Base-by-base conservation (phyloP, 73 alveolate genomes). In the Paramecium octaurelia region DNA sequence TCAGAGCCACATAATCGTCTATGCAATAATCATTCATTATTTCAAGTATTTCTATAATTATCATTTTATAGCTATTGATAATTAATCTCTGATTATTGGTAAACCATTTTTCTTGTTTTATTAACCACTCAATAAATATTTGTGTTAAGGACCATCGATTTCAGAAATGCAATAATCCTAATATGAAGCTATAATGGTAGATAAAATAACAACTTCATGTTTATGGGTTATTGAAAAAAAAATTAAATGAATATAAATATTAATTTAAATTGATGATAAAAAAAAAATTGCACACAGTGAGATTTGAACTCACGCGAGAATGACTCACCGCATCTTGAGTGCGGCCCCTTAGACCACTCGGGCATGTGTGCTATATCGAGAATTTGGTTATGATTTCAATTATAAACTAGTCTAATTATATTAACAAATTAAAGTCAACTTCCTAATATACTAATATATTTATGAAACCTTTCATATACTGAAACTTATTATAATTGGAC, bases 271-370 rank as follows among this genome's bases (percentile, higher is more conserved):
- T 54, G 69, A n/a, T 54, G 6, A n/a, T 54, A 54, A 54, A 54
- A 64, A 64, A 64, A 64, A 64, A 64, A 64, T 34, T 64, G 84
- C 84, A 64, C 84, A 64, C 84, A 64, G 84, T 64, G 91, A 80
- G 91, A 80, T 80, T 80, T 80, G 91, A 80, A 80, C 91, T 80
- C 91, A 80, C 91, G 91, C 91, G 91, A 80, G 91, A 44, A 80
- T 80, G 57, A 80, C 91, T 80, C 91, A 80, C 91, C 91, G 91
- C 91, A 80, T 80, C 91, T 80, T 80, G 91, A 80, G 91, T 80
- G 91, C 91, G 91, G 91, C 91, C 91, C 91, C 91, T 80, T 80
- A 80, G 91, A 80, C 91, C 91, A 80, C 91, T 80, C 91, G 91
- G 91, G 91, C 91, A 80, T 80, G 73, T 80, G 91, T 80, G 91